These are phyloP conservation scores for Hypsizygus ulmarius DNA, from an alignment of 1,284 basidiomycete genomes.

Conservation along the genomic window DNA sequence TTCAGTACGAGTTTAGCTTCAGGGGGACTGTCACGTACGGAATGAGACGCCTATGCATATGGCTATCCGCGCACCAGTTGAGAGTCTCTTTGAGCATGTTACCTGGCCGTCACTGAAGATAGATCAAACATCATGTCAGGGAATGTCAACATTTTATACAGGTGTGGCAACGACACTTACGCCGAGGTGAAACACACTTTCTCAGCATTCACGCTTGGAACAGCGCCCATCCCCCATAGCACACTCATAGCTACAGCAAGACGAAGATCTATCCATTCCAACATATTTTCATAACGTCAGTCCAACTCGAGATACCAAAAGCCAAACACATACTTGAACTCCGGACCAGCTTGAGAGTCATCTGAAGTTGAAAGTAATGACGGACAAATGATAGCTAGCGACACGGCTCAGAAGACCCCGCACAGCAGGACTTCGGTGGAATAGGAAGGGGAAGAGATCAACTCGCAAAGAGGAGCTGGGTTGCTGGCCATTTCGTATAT, in stretches of 20 bases:
- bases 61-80: slow-evolving; percentile 12
- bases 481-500: no score
- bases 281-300: not conserved
- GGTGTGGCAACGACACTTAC: slow-evolving; percentile 10
- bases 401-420: slow-evolving; percentile 18
- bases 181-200: slow-evolving; percentile 18
- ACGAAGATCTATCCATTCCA: slow-evolving; percentile 12
- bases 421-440: slow-evolving; percentile 20
- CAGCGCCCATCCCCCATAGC: slow-evolving; percentile 14
- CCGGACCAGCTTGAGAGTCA: slow-evolving; percentile 8
- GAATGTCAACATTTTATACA: no score
- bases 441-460: slow-evolving; percentile 19
- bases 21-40: slow-evolving; percentile 6
- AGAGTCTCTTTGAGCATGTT: slow-evolving; percentile 14
- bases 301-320: not conserved
- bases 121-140: not conserved
- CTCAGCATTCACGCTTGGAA: slow-evolving; percentile 19
- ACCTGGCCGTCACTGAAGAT: slow-evolving; percentile 12
- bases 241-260: slow-evolving; percentile 8
- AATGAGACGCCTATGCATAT: slow-evolving; percentile 14
- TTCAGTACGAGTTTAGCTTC: not conserved
- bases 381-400: slow-evolving; percentile 6
- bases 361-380: slow-evolving; percentile 1
- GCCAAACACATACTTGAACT: slow-evolving; percentile 9
- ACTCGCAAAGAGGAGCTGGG: slow-evolving; percentile 10